These are phyloP conservation scores for Xylona heveae DNA, from an alignment of 495 filamentous ascomycete species.

Conservation along the genomic window DNA sequence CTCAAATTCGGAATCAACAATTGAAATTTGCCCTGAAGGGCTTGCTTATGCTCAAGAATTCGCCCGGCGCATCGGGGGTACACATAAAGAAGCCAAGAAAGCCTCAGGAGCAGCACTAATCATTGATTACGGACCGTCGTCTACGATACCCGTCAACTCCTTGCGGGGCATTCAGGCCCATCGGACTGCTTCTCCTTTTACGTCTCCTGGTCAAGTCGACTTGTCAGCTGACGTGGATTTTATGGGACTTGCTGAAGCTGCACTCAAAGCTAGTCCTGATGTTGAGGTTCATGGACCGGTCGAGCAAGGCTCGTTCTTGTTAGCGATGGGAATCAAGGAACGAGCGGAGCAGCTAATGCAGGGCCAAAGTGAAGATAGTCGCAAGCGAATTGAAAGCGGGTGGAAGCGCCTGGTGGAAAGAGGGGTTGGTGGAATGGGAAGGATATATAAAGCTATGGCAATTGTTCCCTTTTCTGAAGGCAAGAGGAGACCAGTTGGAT, in stretches of 20 bases:
- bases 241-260: conserved; percentile 58
- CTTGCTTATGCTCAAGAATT: conserved; percentile 61
- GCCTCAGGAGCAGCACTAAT: conserved; percentile 72
- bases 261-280: conserved; percentile 44
- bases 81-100: conserved; percentile 20
- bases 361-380: conserved; percentile 21
- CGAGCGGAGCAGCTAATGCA: conserved; percentile 45
- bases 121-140: conserved; percentile 73
- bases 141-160: conserved; percentile 63
- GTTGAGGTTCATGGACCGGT: conserved; percentile 90
- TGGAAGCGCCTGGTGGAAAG: conserved; percentile 66
- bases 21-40: conserved; percentile 79
- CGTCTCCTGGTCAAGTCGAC: conserved; percentile 58
- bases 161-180: conserved; percentile 72
- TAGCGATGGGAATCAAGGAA: conserved; percentile 58
- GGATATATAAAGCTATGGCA: conserved; percentile 80
- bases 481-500: conserved; percentile 60
- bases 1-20: conserved; percentile 34
- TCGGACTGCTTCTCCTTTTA: conserved; percentile 50
- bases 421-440: conserved; percentile 67
- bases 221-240: conserved; percentile 89
- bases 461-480: conserved; percentile 69
- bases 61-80: conserved; percentile 59
- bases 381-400: conserved; percentile 40
- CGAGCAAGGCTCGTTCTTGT: conserved; percentile 62